Conservation (phyloP, 805 yeast genomes). For the Hanseniaspora pseudoguilliermondii region DNA sequence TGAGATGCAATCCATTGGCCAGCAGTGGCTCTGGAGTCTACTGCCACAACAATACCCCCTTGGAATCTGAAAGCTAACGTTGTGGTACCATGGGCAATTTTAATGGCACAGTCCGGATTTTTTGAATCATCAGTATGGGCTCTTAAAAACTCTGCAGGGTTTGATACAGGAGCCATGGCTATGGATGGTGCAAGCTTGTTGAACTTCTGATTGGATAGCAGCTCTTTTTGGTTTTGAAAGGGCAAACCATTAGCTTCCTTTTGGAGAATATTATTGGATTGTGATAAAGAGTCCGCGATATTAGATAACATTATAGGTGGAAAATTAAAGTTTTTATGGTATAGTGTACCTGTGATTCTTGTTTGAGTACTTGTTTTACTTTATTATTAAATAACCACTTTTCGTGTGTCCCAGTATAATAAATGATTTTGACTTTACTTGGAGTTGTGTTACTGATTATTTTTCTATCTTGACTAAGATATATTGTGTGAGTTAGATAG, state of each 20-base stretch:
- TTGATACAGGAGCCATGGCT: constrained; percentile 67
- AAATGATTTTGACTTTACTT: not conserved
- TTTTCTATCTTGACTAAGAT: not conserved
- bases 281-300: constrained; percentile 24
- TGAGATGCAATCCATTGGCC: constrained; percentile 98
- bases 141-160: constrained; percentile 82
- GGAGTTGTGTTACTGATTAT: not conserved
- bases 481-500: not conserved
- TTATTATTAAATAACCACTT: no score
- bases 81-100: constrained; percentile 98
- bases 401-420: not conserved
- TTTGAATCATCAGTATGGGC: constrained; percentile 95
- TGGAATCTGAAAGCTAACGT: constrained; percentile 91
- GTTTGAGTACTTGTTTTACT: no score
- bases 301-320: constrained; percentile 16
- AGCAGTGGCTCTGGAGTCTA: constrained; percentile 95
- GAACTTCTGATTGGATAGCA: constrained; percentile 25
- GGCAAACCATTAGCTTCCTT: constrained; percentile 9
- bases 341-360: no score
- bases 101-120: constrained; percentile 88
- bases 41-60: constrained; percentile 92
- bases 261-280: constrained; percentile 13
- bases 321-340: not conserved
- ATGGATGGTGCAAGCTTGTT: constrained; percentile 43
- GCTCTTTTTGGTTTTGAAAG: constrained; percentile 22